A percentile compares a stretch with the other conserved stretches of the same genome.
phyloP scores from a whole-genome alignment of 306 rosid genomes.

The Castanea crenata region DNA sequence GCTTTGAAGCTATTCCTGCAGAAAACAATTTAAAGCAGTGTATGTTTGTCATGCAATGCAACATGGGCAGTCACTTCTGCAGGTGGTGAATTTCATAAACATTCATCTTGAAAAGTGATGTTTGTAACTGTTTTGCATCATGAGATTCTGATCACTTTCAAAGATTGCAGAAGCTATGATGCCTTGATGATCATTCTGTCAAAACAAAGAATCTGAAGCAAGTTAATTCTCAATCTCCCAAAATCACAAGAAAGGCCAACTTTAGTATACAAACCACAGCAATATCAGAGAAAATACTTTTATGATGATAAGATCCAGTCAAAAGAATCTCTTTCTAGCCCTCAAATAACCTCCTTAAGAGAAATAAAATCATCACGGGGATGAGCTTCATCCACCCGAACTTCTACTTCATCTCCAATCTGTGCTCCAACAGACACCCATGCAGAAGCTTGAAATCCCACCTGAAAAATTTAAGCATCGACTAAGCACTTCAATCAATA shows the following conservation, averaged over 20 bases:
- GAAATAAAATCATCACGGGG: conserved; percentile 80
- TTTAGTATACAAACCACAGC: not conserved
- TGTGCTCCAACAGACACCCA: conserved; percentile 74
- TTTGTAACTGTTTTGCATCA: not conserved
- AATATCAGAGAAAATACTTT: not conserved
- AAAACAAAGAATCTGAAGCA: not conserved
- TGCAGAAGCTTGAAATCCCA: conserved; percentile 77
- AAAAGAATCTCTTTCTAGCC: conserved; percentile 19
- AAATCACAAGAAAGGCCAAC: not conserved
- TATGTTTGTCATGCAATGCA: not conserved
- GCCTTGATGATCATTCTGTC: not conserved
- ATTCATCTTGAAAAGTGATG: not conserved
- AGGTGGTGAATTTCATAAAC: not conserved
- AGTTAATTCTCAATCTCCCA: not conserved
- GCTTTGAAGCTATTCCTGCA: not conserved
- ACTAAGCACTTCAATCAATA: not conserved
- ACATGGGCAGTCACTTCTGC: not conserved
- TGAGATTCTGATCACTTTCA: not conserved
- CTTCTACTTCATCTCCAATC: conserved; percentile 78
- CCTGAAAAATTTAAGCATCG: conserved; percentile 43
- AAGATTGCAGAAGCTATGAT: not conserved
- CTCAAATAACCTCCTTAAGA: conserved; percentile 65
- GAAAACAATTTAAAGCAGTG: not conserved
- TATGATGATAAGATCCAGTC: not conserved
- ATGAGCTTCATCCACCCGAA: conserved; percentile 77